A percentile compares a stretch with the other conserved stretches of the same genome.
Conservation (phyloP, 495 filamentous ascomycete species). For the Penicillium turbatum region DNA sequence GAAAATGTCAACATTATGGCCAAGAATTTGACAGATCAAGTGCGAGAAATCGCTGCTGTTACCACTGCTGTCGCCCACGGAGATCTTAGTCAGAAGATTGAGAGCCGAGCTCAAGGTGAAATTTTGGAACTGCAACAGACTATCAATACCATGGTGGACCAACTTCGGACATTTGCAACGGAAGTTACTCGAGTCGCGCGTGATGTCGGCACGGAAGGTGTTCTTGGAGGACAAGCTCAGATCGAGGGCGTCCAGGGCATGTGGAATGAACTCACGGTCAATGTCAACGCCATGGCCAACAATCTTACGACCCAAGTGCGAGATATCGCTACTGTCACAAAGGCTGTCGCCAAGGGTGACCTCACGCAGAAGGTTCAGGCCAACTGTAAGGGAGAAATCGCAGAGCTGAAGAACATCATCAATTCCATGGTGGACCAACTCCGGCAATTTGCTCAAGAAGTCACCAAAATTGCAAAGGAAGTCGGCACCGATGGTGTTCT, state of each 20-base stretch:
- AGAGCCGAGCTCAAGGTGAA: conserved; percentile 89
- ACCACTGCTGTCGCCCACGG: conserved; percentile 96
- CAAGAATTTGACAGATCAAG: conserved; percentile 75
- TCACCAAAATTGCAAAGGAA: conserved; percentile 95
- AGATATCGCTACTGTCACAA: conserved; percentile 98
- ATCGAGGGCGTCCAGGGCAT: conserved; percentile 81
- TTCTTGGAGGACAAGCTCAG: conserved; percentile 92
- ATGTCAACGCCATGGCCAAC: conserved; percentile 98
- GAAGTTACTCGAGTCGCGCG: conserved; percentile 95
- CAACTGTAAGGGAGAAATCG: conserved; percentile 93
- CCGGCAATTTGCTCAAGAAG: conserved; percentile 93
- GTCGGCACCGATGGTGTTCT: conserved; percentile 95
- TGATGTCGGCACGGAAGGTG: conserved; percentile 96
- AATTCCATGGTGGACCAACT: conserved; percentile 99
- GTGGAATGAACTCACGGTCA: conserved; percentile 97
- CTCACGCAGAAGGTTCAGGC: conserved; percentile 96
- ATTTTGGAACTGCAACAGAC: conserved; percentile 95
- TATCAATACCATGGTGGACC: conserved; percentile 99
- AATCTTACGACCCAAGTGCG: conserved; percentile 97
- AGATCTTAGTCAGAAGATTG: conserved; percentile 94
- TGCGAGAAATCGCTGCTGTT: conserved; percentile 95
- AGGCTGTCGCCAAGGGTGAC: conserved; percentile 93
- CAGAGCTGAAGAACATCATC: conserved; percentile 93
- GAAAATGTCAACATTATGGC: conserved; percentile 99
- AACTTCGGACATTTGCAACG: conserved; percentile 92